Conservation (phyloP, 768 basidiomycete genomes). For the Phanerochaete carnosa region DNA sequence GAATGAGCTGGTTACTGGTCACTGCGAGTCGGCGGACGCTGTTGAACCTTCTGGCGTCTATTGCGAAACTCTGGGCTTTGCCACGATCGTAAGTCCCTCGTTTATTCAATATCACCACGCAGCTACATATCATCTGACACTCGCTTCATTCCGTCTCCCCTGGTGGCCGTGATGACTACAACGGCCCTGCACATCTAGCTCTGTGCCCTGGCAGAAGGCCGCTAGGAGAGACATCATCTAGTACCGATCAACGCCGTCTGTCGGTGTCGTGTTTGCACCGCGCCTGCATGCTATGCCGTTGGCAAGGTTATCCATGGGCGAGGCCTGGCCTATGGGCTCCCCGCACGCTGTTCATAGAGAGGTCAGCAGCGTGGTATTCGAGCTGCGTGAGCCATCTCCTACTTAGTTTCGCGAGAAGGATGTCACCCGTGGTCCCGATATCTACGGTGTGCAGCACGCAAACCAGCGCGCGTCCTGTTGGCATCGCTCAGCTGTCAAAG, state of each 20-base stretch:
- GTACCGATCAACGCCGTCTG: background rate
- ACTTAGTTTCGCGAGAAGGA: background rate
- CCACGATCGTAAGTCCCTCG: background rate
- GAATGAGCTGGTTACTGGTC: constrained; percentile 6
- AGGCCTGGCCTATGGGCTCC: background rate
- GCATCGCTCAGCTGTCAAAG: background rate
- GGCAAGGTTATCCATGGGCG: background rate
- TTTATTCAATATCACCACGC: background rate
- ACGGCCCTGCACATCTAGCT: background rate
- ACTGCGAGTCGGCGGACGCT: constrained; percentile 7
- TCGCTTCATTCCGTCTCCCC: background rate
- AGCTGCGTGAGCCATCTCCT: background rate
- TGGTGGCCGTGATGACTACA: background rate
- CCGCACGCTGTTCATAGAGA: no score
- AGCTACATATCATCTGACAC: background rate
- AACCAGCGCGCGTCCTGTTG: background rate
- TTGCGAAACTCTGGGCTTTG: background rate
- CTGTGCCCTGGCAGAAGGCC: no score
- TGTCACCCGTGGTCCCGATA: background rate
- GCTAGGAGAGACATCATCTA: no score
- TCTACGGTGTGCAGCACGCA: background rate
- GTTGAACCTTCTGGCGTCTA: constrained; percentile 4
- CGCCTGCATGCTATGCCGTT: background rate
- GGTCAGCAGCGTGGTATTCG: no score
- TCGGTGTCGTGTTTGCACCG: background rate